These are phyloP conservation scores for Solanum pennellii DNA, from an alignment of 257 asterid species.

Conservation along the genomic window DNA sequence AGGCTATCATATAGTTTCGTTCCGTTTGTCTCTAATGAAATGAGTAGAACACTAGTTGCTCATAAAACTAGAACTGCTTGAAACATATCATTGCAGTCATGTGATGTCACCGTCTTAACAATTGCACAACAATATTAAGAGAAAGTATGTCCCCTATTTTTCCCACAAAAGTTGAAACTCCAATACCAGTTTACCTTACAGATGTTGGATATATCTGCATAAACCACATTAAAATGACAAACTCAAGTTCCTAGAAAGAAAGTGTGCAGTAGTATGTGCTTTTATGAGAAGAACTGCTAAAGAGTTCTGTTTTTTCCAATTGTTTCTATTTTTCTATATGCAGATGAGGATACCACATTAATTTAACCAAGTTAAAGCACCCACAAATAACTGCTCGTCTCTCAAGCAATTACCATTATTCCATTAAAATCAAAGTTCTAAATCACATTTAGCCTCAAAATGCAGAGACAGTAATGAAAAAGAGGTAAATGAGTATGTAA, in stretches of 20 bases:
- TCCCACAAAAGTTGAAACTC: slow-evolving; percentile 19
- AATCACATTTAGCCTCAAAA: too few relatives aligned
- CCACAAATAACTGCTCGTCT: too few relatives aligned
- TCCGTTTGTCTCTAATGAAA: slow-evolving; percentile 1
- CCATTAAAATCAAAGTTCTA: too few relatives aligned
- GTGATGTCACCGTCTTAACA: slow-evolving; percentile 10
- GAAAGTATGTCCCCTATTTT: slow-evolving; percentile 20
- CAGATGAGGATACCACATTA: too few relatives aligned
- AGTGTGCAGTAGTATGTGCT: too few relatives aligned
- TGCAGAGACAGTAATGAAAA: too few relatives aligned
- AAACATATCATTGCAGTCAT: slow-evolving; percentile 10
- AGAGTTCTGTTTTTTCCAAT: too few relatives aligned
- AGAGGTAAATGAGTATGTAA: too few relatives aligned
- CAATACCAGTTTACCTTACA: slow-evolving; percentile 17
- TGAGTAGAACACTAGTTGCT: neutral
- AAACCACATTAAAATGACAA: neutral
- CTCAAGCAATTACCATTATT: too few relatives aligned
- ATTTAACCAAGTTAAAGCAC: too few relatives aligned
- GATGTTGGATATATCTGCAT: slow-evolving; percentile 24
- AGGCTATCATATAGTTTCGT: neutral
- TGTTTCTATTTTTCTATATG: too few relatives aligned
- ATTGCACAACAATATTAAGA: slow-evolving; percentile 9
- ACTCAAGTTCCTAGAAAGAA: neutral
- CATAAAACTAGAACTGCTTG: neutral
- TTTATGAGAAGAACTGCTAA: too few relatives aligned